These are phyloP conservation scores for Cladosporium sphaerospermum DNA, from an alignment of 2,329 filamentous ascomycete species.

Conservation along the genomic window DNA sequence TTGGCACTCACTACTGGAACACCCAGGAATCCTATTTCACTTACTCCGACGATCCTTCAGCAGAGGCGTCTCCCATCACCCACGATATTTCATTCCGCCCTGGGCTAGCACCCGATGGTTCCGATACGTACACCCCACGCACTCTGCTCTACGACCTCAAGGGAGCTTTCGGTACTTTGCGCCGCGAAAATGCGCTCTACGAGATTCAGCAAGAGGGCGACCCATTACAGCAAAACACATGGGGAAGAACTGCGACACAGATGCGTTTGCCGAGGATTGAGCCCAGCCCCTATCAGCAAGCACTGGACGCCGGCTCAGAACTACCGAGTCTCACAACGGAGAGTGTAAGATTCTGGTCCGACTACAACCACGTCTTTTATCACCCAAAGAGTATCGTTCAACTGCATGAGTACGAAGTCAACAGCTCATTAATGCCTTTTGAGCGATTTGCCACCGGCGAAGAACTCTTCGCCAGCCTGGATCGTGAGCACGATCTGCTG, in stretches of 20 bases:
- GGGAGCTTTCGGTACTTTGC: constrained; percentile 81
- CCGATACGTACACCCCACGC: constrained; percentile 86
- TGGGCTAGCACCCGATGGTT: constrained; percentile 73
- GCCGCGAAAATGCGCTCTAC: constrained; percentile 84
- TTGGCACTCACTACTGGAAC: constrained; percentile 97
- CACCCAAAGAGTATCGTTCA: constrained; percentile 84
- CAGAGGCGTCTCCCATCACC: constrained; percentile 60
- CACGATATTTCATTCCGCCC: constrained; percentile 86
- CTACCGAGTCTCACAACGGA: constrained; percentile 60
- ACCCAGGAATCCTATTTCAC: constrained; percentile 97
- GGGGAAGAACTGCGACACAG: constrained; percentile 60
- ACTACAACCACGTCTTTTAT: constrained; percentile 88
- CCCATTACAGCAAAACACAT: constrained; percentile 35
- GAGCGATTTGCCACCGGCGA: constrained; percentile 68
- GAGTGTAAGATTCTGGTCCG: constrained; percentile 90
- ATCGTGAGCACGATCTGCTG: constrained; percentile 69
- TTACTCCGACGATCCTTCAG: constrained; percentile 50
- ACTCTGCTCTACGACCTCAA: constrained; percentile 94
- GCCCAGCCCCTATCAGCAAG: constrained; percentile 69
- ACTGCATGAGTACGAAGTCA: constrained; percentile 78
- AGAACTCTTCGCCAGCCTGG: constrained; percentile 56
- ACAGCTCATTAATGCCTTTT: constrained; percentile 74
- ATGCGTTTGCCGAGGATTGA: constrained; percentile 63
- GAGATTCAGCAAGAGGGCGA: constrained; percentile 48
- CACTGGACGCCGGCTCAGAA: constrained; percentile 64